Percentiles rank a stretch among this genome's conserved stretches.
Evolutionary conservation across 257 asterid species (phyloP).

Genomic region (Forsythia suspensa): DNA sequence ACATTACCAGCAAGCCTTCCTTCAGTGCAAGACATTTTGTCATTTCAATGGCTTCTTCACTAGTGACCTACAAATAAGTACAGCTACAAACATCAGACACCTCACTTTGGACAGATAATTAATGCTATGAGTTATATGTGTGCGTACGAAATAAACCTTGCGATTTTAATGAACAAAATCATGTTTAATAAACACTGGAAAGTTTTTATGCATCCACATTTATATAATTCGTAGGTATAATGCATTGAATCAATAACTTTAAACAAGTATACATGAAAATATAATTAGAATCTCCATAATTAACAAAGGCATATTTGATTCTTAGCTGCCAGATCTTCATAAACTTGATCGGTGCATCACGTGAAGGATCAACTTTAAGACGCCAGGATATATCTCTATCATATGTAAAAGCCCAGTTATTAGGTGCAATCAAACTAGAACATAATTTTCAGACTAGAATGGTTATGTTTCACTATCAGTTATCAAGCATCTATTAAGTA

Average conservation of each 20-base stretch:
- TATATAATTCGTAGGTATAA: no score
- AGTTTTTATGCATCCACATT: no score
- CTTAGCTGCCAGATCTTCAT: background rate
- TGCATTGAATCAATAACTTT: no score
- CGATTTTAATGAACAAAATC: background rate
- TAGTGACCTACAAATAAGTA: conserved; percentile 1
- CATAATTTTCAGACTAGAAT: no score
- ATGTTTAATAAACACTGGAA: no score
- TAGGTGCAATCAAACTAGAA: no score
- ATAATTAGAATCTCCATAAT: no score
- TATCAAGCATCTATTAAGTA: no score
- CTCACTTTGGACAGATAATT: background rate
- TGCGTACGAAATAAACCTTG: background rate
- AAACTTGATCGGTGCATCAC: background rate
- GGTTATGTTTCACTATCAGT: no score
- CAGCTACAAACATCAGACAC: background rate
- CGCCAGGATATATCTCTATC: background rate
- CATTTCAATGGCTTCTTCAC: conserved; percentile 13
- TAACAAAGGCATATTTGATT: background rate
- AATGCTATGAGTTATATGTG: no score
- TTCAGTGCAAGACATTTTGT: background rate
- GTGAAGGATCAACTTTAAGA: background rate
- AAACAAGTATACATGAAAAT: background rate
- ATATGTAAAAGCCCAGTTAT: no score
- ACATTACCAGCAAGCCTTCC: conserved; percentile 10